Base-by-base conservation (phyloP, 306 rosid genomes). In the Astragalus membranaceus region DNA sequence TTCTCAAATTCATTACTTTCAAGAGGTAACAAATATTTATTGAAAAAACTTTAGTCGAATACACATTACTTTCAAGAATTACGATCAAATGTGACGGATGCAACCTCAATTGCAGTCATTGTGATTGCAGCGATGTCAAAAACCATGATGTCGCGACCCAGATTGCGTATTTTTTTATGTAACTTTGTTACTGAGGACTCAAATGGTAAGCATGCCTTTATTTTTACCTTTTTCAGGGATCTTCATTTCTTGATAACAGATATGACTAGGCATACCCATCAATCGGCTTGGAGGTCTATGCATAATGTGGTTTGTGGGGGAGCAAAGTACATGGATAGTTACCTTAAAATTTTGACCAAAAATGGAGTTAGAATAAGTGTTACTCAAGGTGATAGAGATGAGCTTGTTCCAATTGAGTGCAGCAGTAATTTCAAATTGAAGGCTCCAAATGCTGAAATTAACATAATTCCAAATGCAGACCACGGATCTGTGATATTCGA, bases 241-340 rank as follows among this genome's bases (percentile, higher is more conserved):
- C 85, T 86, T 15, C 80, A 77, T 78, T 86, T 80, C 75, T 58
- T 53, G 77, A 54, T 37, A 8, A 37, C 30, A 67, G 96, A 89
- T 85, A 7, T 88, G 54, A 79, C 87, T 10, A 88, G 82, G 64
- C 98, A 92, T 76, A 92, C 96, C 5, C 98, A 92, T 72, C 96
- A 86, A 62, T 92, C 98, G 7, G 98, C 91, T 73, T 91, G 97
- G 97, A 84, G 78, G 51, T 77, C 90, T 30, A 88, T 91, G 97
- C 97, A 91, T 57, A 91, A 91, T 82, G 95, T 91, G 78, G 61
- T 91, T 54, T 91, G 97, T 77, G 91, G 95, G 5, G 96, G 89
- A 78, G 81, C 87, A 17, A 80, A 82, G 56, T 58, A 64, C 50
- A 54, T 83, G 85, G 92, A 83, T 23, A 29, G 73, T 65, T 85